Base-by-base conservation (phyloP, 2,329 filamentous ascomycete species). In the Tolypocladium cylindrosporum region DNA sequence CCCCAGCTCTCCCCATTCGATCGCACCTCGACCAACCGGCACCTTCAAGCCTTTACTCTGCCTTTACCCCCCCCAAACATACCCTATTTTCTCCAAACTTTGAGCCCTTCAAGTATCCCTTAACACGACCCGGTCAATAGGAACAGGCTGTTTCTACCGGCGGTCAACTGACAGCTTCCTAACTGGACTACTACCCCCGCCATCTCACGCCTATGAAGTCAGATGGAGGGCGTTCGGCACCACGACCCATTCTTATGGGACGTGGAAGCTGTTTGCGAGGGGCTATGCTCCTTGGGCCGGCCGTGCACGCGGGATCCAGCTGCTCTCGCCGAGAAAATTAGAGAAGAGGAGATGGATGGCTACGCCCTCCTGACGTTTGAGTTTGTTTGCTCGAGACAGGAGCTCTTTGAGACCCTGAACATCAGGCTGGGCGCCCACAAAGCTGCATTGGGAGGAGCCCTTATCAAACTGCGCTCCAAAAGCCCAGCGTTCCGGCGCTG, bases 211-310 rank as follows among this genome's bases (percentile, higher is more conserved):
- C 57, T 39, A 61, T 58, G 48, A 51, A 53, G 37, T 21, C 59
- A 61, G 55, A 72, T 73, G 71, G 68, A 67, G 36, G 63, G 55
- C 24, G 21, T 57, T 21, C 37, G 43, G 54, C 69, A 70, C 19
- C 68, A 72, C 58, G 90, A 96, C 71, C 90, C 91, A n/a, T 88
- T 86, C 70, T 67, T 79, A 57, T 96, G 91, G 91, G 80, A 81
- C 41, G 77, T 86, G 39, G 83, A 88, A 42, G 79, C 84, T 41
- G 83, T 95, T 13, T 80, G 88, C 11, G 69, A 77, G 19, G 85
- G 87, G 65, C 76, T 95, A 4, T 90, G 86, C 67, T 76, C 79
- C 27, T 66, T 75, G 2, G 67, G 75, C 4, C 75, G 75, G 54
- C 78, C 81, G 11, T 83, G 80, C 79, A 71, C 72, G 54, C 71